Conservation (phyloP, 1,139 yeast genomes). For the Trichomonascaceae sp. region DNA sequence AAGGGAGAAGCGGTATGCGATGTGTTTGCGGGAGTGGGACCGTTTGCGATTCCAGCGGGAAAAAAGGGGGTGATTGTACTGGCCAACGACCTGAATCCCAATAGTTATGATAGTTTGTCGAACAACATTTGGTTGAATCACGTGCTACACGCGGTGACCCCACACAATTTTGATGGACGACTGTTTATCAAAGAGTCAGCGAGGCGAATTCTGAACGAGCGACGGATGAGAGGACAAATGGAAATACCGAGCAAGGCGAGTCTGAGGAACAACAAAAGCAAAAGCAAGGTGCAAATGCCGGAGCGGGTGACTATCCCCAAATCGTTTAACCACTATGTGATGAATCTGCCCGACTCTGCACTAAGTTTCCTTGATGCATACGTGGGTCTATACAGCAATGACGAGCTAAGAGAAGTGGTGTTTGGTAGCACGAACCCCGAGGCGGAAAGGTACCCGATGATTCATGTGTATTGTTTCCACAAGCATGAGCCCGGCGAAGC, state of each 20-base stretch:
- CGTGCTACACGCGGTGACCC: constrained; percentile 43
- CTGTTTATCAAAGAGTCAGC: too few relatives aligned
- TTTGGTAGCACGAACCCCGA: constrained; percentile 13
- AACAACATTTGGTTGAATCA: constrained; percentile 57
- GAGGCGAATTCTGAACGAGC: constrained; percentile 9
- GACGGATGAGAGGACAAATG: too few relatives aligned
- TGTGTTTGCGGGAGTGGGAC: constrained; percentile 98
- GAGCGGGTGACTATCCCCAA: constrained; percentile 35
- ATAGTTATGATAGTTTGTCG: constrained; percentile 55
- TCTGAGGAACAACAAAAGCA: too few relatives aligned
- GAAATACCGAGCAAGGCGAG: too few relatives aligned
- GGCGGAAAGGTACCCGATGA: constrained; percentile 39
- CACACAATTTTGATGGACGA: constrained; percentile 72
- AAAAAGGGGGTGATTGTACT: constrained; percentile 66
- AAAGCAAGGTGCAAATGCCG: constrained; percentile 13
- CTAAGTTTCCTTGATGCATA: constrained; percentile 70
- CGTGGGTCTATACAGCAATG: constrained; percentile 48
- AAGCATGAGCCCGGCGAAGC: constrained; percentile 64
- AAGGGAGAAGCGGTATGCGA: constrained; percentile 66
- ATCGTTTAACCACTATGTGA: constrained; percentile 60
- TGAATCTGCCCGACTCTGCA: constrained; percentile 95
- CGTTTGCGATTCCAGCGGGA: constrained; percentile 94
- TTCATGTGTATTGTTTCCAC: constrained; percentile 89
- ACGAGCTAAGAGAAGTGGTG: constrained; percentile 24
- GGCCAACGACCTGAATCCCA: constrained; percentile 92